Conservation (phyloP, 2,329 filamentous ascomycete species). For the Xylaria sp. region DNA sequence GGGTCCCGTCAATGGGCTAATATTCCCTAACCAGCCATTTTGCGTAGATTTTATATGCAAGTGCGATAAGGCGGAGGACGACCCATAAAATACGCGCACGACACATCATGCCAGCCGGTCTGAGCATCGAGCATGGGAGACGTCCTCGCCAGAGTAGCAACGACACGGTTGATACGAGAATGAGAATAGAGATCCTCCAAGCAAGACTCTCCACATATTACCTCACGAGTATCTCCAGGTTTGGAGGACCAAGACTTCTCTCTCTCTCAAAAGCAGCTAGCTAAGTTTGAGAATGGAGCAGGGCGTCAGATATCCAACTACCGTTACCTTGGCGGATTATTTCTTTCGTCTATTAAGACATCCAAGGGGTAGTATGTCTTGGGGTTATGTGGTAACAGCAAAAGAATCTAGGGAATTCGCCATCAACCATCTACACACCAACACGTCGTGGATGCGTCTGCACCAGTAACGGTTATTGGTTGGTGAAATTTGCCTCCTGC, state of each 20-base stretch:
- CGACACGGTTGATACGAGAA: background rate
- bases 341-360: background rate
- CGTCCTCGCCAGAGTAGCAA: conserved; percentile 4
- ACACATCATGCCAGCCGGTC: conserved; percentile 7
- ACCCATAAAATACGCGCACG: conserved; percentile 13
- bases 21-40: background rate
- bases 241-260: background rate
- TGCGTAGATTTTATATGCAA: conserved; percentile 9
- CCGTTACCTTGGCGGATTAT: background rate
- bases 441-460: background rate
- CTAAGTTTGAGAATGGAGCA: conserved; percentile 9
- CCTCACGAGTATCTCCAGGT: background rate
- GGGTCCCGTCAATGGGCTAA: background rate
- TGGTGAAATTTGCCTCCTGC: background rate
- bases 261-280: background rate
- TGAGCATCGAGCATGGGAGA: conserved; percentile 2
- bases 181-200: conserved; percentile 4
- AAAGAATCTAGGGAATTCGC: background rate
- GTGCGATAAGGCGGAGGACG: conserved; percentile 29
- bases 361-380: background rate
- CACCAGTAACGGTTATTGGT: conserved; percentile 8
- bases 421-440: background rate
- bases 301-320: conserved; percentile 7
- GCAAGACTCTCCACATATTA: background rate
- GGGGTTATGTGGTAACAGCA: background rate